phyloP scores from a whole-genome alignment of 441 rosid species.

The Erodium texanum region DNA sequence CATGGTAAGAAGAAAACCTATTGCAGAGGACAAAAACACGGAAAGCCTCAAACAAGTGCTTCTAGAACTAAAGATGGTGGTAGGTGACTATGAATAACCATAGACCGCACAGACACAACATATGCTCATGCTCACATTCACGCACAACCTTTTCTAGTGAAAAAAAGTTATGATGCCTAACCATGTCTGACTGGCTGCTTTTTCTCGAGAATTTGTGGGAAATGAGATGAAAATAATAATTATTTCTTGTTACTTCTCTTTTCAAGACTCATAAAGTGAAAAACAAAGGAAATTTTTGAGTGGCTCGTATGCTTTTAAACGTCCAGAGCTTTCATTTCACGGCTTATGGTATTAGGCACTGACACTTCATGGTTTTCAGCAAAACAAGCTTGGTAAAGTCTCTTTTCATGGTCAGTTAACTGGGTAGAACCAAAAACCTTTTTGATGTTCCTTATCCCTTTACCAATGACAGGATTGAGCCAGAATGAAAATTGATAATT shows the following conservation, averaged over 20 bases:
- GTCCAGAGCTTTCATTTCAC: background rate
- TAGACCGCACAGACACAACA: slow-evolving; percentile 7
- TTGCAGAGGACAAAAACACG: slow-evolving; percentile 19
- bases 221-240: background rate
- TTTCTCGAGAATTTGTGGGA: background rate
- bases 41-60: slow-evolving; percentile 24
- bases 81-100: slow-evolving; percentile 26
- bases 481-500: background rate
- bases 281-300: background rate
- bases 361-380: background rate
- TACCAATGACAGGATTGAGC: background rate
- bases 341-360: background rate
- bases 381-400: background rate
- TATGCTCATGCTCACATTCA: slow-evolving; percentile 2
- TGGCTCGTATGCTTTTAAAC: background rate
- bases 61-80: slow-evolving; percentile 31
- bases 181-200: background rate
- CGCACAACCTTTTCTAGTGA: background rate
- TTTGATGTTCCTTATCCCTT: background rate
- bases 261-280: background rate
- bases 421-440: background rate
- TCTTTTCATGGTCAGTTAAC: background rate
- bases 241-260: background rate
- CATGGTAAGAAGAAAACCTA: slow-evolving; percentile 17
- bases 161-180: background rate